These are phyloP conservation scores for Phytopythium kandeliae DNA, from an alignment of 352 stramenopile genomes.

Conservation along the genomic window DNA sequence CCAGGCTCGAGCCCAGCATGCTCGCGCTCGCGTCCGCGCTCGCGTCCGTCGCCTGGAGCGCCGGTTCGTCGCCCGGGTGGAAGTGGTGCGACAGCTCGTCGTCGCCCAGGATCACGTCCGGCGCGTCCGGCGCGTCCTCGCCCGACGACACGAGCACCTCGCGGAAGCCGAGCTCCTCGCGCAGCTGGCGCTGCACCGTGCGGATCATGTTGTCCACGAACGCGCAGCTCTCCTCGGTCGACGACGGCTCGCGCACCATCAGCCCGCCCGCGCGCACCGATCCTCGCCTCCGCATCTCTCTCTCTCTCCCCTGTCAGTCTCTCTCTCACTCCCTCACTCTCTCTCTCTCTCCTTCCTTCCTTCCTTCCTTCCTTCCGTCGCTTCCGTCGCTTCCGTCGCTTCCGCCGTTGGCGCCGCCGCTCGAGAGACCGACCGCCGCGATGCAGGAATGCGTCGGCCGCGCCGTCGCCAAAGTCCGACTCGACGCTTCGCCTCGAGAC, in stretches of 20 bases:
- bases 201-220: conserved; percentile 70
- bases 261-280: conserved; percentile 23
- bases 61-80: conserved; percentile 1
- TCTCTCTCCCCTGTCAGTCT: not conserved
- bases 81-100: conserved; percentile 4
- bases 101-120: conserved; percentile 1
- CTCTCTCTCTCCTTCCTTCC: too few species aligned
- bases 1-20: conserved; percentile 5
- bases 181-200: conserved; percentile 48
- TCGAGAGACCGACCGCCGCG: not conserved
- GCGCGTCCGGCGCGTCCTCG: conserved; percentile 21
- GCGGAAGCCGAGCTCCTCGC: conserved; percentile 54
- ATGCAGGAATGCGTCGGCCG: not conserved
- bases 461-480: too few species aligned
- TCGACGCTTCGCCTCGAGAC: too few species aligned
- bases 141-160: conserved; percentile 62
- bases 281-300: conserved; percentile 19
- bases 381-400: too few species aligned
- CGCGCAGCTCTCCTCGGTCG: conserved; percentile 52
- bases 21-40: not conserved
- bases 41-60: conserved; percentile 2
- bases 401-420: not conserved
- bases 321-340: too few species aligned
- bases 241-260: conserved; percentile 22
- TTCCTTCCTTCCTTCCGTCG: too few species aligned